These are phyloP conservation scores for Adansonia rubrostipa DNA, from an alignment of 441 rosid species.

Conservation along the genomic window DNA sequence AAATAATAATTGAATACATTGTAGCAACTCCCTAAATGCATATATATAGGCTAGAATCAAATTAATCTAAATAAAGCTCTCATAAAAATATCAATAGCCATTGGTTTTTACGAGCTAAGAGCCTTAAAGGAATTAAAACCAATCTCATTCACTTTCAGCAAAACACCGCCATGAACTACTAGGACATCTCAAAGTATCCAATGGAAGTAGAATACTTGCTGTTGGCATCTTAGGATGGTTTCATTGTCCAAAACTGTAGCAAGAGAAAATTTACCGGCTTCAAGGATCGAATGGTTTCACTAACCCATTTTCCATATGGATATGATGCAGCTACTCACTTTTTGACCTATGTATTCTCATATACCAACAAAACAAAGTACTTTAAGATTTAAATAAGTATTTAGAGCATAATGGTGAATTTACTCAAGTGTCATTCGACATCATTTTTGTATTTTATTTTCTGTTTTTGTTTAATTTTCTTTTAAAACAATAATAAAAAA, in stretches of 20 bases:
- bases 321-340: conserved; percentile 76
- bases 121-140: conserved; percentile 13
- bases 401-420: conserved; percentile 7
- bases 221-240: conserved; percentile 82
- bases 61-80: neutral
- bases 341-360: conserved; percentile 94
- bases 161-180: neutral
- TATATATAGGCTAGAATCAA: neutral
- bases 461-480: conserved; percentile 8
- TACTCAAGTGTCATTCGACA: neutral
- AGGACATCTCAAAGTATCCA: conserved; percentile 6
- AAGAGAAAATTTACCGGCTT: conserved; percentile 76
- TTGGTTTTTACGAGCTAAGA: neutral
- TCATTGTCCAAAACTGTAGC: conserved; percentile 78
- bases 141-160: neutral
- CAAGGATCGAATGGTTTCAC: conserved; percentile 74
- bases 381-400: conserved; percentile 24
- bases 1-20: too few species aligned
- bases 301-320: conserved; percentile 92
- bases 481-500: neutral
- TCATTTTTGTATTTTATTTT: neutral
- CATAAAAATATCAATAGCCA: conserved; percentile 2
- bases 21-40: neutral
- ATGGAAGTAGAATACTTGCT: conserved; percentile 56
- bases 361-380: conserved; percentile 62